Conservation (phyloP, 169 alveolate species). For the Plasmodium fragile region DNA sequence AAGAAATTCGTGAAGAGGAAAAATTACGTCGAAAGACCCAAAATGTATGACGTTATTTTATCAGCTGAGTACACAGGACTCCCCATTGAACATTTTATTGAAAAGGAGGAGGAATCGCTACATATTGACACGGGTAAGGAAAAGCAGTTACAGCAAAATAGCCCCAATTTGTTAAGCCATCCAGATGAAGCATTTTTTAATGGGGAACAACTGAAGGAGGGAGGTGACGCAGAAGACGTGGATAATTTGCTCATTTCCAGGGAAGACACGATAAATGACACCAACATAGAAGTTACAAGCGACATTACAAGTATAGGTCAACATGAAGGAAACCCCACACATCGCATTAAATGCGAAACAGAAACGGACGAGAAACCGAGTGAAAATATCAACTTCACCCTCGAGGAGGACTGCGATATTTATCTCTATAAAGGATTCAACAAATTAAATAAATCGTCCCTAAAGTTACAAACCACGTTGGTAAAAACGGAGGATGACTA, state of each 20-base stretch:
- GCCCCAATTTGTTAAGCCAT: not conserved
- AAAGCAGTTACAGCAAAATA: not conserved
- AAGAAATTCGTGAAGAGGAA: slow-evolving; percentile 10
- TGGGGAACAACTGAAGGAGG: not conserved
- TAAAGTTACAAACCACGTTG: slow-evolving; percentile 41
- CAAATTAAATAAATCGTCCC: slow-evolving; percentile 47
- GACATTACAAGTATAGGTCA: not conserved
- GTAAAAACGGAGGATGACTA: slow-evolving; percentile 35
- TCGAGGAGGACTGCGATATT: slow-evolving; percentile 68
- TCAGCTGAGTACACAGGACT: slow-evolving; percentile 71
- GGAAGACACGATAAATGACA: not conserved
- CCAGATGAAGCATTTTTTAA: not conserved
- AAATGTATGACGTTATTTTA: slow-evolving; percentile 70
- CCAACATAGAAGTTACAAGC: not conserved
- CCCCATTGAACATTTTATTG: slow-evolving; percentile 71
- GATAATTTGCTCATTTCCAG: not conserved
- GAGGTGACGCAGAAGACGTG: not conserved
- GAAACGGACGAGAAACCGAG: not conserved
- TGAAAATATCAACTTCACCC: slow-evolving; percentile 40
- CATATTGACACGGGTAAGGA: too few species aligned
- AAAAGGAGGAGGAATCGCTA: slow-evolving; percentile 7
- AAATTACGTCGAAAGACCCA: slow-evolving; percentile 48
- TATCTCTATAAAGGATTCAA: slow-evolving; percentile 54
- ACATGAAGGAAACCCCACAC: not conserved
- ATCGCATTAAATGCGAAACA: not conserved